Base-by-base conservation (phyloP, 2,329 filamentous ascomycete species). In the Dactylellina sp. region DNA sequence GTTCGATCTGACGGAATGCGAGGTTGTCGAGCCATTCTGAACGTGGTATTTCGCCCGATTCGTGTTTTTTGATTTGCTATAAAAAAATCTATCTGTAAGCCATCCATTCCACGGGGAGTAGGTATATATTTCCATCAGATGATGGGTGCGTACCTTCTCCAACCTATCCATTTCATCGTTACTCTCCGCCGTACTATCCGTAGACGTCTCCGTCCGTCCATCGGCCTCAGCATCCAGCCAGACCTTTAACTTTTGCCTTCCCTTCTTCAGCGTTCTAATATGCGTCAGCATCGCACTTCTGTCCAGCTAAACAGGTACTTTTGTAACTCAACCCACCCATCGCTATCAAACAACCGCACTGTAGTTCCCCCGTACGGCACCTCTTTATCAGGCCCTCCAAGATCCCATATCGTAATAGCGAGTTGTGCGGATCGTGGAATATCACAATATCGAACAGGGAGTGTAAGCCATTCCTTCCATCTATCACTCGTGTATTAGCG, bases 1-100 rank as follows among this genome's bases (percentile, higher is more conserved):
- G 95, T 82, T 97, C 94, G 71, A 96, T 89, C 57, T 90, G 90
- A 42, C 94, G 89, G 80, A 96, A 99, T 1, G 97, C 93, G 78
- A 98, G 86, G 79, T 95, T 91, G 80, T 99, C 95, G 46, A 99
- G 86, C 96, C 95, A 99, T 78, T 96, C 92, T 52, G 97, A 91
- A 14, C 93, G 88, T 0, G 92, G 89, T 24, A 99, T 94, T 80
- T 99, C 95, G 16, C 93, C 93, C 90, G 97, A 96, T 80, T 99
- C 96, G 79, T 98, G 95, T 82, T 97, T 96, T 82, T 99, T 99
- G 80, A 99, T 91, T 20, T 98, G 82, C 61, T 76, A 42, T 37
- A 39, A n/a, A n/a, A n/a, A n/a, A n/a, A n/a, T n/a, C n/a, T n/a
- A n/a, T n/a, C n/a, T n/a, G n/a, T n/a, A n/a, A n/a, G n/a, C n/a